Evolutionary conservation across 2,329 filamentous ascomycete species (phyloP).

Genomic region (Leptographium radiaticola): DNA sequence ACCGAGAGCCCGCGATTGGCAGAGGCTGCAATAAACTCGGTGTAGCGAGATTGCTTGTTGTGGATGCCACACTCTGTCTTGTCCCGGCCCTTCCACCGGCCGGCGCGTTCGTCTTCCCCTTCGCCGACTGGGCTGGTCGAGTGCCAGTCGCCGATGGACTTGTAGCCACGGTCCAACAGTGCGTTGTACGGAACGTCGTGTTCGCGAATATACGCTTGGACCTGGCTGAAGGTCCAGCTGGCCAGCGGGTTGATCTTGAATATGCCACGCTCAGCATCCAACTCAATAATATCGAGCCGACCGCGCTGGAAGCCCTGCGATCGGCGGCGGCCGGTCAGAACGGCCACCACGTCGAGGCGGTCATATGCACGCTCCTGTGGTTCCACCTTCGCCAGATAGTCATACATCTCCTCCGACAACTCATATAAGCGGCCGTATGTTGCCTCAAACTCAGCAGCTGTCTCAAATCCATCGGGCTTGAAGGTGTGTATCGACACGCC

Average conservation of each 20-base stretch:
- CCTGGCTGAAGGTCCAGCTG: constrained; percentile 85
- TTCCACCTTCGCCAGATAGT: constrained; percentile 96
- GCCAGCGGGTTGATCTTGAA: constrained; percentile 97
- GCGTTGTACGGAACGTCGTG: constrained; percentile 89
- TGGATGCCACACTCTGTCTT: constrained; percentile 99
- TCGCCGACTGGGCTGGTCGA: constrained; percentile 82
- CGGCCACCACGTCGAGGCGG: constrained; percentile 75
- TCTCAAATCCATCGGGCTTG: constrained; percentile 68
- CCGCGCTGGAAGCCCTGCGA: constrained; percentile 91
- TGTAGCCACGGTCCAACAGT: constrained; percentile 87
- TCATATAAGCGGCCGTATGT: constrained; percentile 83
- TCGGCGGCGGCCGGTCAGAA: constrained; percentile 80
- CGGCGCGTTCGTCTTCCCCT: constrained; percentile 89
- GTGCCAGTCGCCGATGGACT: constrained; percentile 97
- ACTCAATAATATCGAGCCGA: constrained; percentile 78
- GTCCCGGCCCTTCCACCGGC: constrained; percentile 87
- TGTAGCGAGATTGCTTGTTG: constrained; percentile 91
- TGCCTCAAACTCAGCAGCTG: constrained; percentile 62
- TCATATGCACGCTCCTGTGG: constrained; percentile 84
- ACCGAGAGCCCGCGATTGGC: no score
- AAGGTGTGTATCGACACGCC: constrained; percentile 75
- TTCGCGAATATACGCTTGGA: constrained; percentile 74
- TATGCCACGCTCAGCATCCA: constrained; percentile 75
- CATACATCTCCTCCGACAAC: constrained; percentile 75
- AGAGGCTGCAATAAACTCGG: constrained; percentile 51